phyloP scores from a whole-genome alignment of 2,329 filamentous ascomycete genomes.

The Aureobasidium sp. region DNA sequence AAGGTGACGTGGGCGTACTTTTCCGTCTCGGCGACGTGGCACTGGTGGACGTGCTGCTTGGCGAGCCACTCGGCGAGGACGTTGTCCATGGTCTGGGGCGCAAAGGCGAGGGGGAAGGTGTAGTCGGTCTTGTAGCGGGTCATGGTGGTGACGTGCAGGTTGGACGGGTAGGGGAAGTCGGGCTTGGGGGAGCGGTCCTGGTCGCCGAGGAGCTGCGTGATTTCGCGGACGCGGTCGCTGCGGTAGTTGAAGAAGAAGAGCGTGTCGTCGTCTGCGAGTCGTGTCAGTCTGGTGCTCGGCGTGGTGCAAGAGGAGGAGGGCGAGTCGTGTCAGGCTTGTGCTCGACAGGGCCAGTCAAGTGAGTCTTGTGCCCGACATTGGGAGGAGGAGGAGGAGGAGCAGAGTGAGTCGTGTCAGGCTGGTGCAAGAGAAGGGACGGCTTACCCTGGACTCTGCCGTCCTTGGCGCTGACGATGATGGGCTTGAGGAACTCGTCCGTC shows the following conservation, averaged over 20 bases:
- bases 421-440: not conserved
- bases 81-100: slow-evolving; percentile 92
- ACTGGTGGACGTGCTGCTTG: slow-evolving; percentile 84
- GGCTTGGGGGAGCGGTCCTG: slow-evolving; percentile 85
- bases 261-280: slow-evolving; percentile 67
- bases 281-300: not conserved
- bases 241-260: slow-evolving; percentile 99
- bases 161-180: slow-evolving; percentile 89
- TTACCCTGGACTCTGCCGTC: slow-evolving; percentile 77
- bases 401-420: not conserved
- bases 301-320: not conserved
- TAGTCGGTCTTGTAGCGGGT: slow-evolving; percentile 96
- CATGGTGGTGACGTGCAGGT: slow-evolving; percentile 87
- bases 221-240: slow-evolving; percentile 92
- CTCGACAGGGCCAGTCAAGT: not conserved
- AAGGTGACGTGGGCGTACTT: slow-evolving; percentile 99
- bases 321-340: not conserved
- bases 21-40: slow-evolving; percentile 95
- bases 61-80: slow-evolving; percentile 96
- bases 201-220: slow-evolving; percentile 87
- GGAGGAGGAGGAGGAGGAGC: no score
- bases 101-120: slow-evolving; percentile 85
- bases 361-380: no score
- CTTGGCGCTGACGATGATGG: slow-evolving; percentile 86
- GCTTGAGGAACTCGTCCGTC: slow-evolving; percentile 96